Conservation (phyloP, 2,329 filamentous ascomycete species). For the Pseudogymnoascus sp. region DNA sequence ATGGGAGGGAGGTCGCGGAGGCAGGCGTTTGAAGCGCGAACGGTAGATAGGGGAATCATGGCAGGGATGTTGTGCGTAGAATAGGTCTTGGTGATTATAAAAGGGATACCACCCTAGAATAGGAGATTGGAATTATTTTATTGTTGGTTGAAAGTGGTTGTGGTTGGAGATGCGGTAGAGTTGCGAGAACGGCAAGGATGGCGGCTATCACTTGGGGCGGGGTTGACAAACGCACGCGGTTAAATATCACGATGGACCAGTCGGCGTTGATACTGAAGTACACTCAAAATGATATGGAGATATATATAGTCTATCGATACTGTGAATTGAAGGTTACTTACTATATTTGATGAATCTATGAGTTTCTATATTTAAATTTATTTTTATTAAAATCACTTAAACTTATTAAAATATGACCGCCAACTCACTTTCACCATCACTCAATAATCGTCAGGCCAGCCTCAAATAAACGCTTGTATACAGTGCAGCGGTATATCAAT, state of each 20-base stretch:
- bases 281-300: neutral
- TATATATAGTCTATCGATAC: neutral
- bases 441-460: neutral
- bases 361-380: too few species aligned
- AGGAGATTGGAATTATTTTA: neutral
- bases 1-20: conserved; percentile 1
- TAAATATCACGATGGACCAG: neutral
- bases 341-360: neutral
- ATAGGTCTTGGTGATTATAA: neutral
- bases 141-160: neutral
- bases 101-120: neutral
- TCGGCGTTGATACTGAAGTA: neutral
- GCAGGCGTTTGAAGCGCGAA: conserved; percentile 12
- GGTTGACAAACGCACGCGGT: neutral
- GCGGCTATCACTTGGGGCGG: neutral
- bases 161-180: neutral
- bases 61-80: neutral
- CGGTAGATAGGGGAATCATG: conserved; percentile 12
- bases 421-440: neutral
- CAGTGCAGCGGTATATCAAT: neutral
- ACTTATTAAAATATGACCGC: too few species aligned
- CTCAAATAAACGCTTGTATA: neutral
- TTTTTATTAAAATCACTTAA: too few species aligned
- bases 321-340: neutral
- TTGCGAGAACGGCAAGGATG: neutral